Evolutionary conservation across 2,329 filamentous ascomycete genomes (phyloP).

Genomic region (Ophiocordyceps australis): DNA sequence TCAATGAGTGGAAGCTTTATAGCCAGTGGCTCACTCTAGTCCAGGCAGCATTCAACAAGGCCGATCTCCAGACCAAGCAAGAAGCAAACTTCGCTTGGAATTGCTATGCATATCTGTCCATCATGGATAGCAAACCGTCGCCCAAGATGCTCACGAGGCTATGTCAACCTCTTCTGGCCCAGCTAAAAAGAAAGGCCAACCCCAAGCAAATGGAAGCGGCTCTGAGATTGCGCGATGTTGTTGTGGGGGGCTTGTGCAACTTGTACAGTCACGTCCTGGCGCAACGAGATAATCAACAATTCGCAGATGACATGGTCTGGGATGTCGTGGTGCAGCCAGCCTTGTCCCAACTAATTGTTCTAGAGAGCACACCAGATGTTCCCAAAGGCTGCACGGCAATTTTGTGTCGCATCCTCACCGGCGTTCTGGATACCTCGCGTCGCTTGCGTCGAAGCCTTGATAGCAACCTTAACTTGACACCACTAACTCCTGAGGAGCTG

Average conservation of each 20-base stretch:
- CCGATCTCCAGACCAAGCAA: constrained; percentile 49
- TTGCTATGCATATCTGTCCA: constrained; percentile 58
- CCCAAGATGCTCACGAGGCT: constrained; percentile 23
- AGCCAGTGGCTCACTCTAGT: constrained; percentile 61
- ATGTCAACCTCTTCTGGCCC: constrained; percentile 48
- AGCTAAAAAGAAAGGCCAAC: constrained; percentile 45
- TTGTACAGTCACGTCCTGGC: constrained; percentile 70
- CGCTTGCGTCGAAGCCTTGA: constrained; percentile 57
- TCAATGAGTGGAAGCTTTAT: constrained; percentile 55
- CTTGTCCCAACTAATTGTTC: constrained; percentile 34
- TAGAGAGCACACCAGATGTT: constrained; percentile 15
- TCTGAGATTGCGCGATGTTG: constrained; percentile 27
- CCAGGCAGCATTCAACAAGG: constrained; percentile 68
- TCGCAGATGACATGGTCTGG: constrained; percentile 65
- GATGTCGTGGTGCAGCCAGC: constrained; percentile 51
- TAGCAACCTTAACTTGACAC: constrained; percentile 41
- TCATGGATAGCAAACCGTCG: constrained; percentile 40
- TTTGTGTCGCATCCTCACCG: constrained; percentile 51
- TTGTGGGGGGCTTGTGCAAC: constrained; percentile 57
- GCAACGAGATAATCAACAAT: constrained; percentile 41
- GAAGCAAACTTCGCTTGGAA: constrained; percentile 79
- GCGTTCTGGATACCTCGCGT: constrained; percentile 43
- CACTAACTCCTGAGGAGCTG: constrained; percentile 55
- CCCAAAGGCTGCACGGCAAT: constrained; percentile 34
- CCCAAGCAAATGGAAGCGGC: constrained; percentile 36